Base-by-base conservation (phyloP, 2,329 filamentous ascomycete species). In the Calonectria hawksworthii region DNA sequence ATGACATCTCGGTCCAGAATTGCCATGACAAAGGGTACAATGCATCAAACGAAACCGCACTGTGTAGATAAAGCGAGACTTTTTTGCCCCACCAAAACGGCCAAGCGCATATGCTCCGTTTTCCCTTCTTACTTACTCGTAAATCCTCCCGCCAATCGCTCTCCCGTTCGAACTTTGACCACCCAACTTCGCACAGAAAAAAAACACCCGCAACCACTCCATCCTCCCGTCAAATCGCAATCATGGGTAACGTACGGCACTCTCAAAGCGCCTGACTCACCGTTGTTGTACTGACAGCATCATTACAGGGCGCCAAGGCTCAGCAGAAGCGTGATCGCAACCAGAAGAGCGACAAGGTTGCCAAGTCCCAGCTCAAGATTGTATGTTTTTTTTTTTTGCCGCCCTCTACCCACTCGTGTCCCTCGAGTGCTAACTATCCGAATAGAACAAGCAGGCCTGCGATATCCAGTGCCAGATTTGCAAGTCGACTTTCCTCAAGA, bases 401-500 rank as follows among this genome's bases (percentile, higher is more conserved):
- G 9, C 32, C 30, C 14, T 23, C 21, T 13, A n/a, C 32, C 18
- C 36, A n/a, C 21, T 23, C 21, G 52, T 23, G 6, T 44, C n/a
- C 47, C 3, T 70, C 21, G n/a, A 18, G 28, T 67, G 61, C 78
- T 83, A 56, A 82, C 72, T 26, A 44, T 11, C 23, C 44, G 54
- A 47, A 74, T 78, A 94, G 93, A 96, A 96, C 87, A 89, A 90
- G 80, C 89, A 93, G 79, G 94, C 94, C 74, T 94, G 92, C 88
- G 93, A 91, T 82, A 94, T 96, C 85, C 93, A 95, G 85, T 96
- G 94, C 90, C 87, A 91, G 79, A 88, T 92, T 82, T 96, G 94
- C 93, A 94, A 93, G 86, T 91, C 93, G 80, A 94, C 93, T 36
- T 96, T 96, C 87, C 90, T 96, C 80, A 93, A 93, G 88, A 96